Evolutionary conservation across 2,329 filamentous ascomycete species (phyloP).

Genomic region (Stagonosporopsis chrysanthemi): DNA sequence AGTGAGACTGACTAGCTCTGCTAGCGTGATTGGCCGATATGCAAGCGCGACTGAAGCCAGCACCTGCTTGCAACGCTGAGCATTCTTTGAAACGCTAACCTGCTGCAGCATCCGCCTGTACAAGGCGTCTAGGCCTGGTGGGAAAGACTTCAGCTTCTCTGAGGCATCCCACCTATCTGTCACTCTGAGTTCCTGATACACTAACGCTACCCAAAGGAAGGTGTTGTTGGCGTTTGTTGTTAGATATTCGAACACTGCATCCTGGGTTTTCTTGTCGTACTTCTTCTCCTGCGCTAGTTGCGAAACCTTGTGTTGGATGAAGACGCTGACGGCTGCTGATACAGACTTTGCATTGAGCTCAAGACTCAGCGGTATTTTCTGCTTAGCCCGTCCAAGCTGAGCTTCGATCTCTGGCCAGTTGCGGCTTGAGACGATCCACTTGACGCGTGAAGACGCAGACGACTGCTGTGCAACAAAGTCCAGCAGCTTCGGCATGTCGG

Average conservation of each 20-base stretch:
- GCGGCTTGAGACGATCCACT: constrained; percentile 20
- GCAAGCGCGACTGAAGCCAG: constrained; percentile 22
- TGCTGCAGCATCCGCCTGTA: constrained; percentile 52
- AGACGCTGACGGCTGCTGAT: constrained; percentile 46
- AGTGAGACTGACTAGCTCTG: no score
- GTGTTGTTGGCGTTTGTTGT: no score
- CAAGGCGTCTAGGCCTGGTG: constrained; percentile 47
- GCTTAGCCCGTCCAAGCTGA: constrained; percentile 25
- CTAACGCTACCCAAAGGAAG: no score
- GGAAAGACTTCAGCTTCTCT: constrained; percentile 38
- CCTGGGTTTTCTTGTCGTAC: not conserved
- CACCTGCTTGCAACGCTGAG: not conserved
- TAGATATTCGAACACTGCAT: no score
- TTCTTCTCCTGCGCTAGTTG: constrained; percentile 28
- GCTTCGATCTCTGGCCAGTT: constrained; percentile 9
- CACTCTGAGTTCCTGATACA: constrained; percentile 36
- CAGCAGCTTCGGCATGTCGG: constrained; percentile 13
- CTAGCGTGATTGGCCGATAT: constrained; percentile 49
- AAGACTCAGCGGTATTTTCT: constrained; percentile 38
- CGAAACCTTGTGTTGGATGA: constrained; percentile 47
- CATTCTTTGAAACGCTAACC: constrained; percentile 27
- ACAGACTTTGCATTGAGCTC: constrained; percentile 42
- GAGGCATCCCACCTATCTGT: not conserved
- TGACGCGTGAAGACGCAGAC: constrained; percentile 7
- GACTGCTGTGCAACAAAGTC: constrained; percentile 7